phyloP scores from a whole-genome alignment of 495 filamentous ascomycete genomes.

The Glutinoglossum americanum region DNA sequence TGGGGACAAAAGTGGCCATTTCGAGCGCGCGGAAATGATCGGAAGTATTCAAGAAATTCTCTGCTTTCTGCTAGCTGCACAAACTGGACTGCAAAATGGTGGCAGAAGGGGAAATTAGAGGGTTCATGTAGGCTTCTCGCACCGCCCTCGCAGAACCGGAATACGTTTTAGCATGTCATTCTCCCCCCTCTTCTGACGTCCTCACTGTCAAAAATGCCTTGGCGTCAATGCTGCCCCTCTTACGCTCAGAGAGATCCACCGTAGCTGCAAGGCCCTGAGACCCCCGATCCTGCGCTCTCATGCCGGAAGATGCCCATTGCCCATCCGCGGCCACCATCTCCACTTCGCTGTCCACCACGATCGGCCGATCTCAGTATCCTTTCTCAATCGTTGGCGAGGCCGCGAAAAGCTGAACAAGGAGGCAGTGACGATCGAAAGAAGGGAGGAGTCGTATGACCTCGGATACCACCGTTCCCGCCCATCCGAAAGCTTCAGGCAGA shows the following conservation, averaged over 20 bases:
- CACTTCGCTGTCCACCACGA: background rate
- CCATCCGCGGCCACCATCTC: background rate
- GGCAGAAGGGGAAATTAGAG: background rate
- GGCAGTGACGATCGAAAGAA: background rate
- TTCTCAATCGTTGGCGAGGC: background rate
- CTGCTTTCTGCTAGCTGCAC: background rate
- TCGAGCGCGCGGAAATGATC: background rate
- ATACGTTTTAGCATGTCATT: background rate
- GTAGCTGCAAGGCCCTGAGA: background rate
- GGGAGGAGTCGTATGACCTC: background rate
- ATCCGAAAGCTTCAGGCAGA: background rate
- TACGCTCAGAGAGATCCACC: background rate
- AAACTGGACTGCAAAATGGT: background rate
- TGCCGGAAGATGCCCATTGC: background rate
- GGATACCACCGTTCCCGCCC: background rate
- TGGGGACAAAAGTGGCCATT: background rate
- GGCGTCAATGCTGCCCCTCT: background rate
- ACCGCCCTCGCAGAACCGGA: background rate
- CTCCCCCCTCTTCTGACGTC: background rate
- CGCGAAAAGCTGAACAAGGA: background rate
- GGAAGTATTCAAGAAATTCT: background rate
- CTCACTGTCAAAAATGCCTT: background rate
- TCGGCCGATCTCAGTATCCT: background rate
- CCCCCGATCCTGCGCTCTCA: background rate
- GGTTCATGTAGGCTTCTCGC: background rate